These are phyloP conservation scores for Penicillium italicum DNA, from an alignment of 2,329 filamentous ascomycete genomes.

Conservation along the genomic window DNA sequence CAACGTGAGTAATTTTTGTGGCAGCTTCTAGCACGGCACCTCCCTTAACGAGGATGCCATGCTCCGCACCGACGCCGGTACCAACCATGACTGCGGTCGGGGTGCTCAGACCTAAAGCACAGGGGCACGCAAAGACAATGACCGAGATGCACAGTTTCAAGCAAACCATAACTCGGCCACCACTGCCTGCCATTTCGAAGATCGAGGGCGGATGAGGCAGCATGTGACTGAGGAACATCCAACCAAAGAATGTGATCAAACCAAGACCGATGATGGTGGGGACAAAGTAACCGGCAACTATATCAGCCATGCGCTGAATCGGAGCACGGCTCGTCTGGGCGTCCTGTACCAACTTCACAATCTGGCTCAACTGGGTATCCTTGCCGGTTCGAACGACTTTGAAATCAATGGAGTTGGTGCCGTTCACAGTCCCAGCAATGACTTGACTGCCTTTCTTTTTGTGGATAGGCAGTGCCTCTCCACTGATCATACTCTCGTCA, in stretches of 20 bases:
- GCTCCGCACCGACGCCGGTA: constrained; percentile 91
- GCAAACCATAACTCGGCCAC: constrained; percentile 93
- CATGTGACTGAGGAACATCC: constrained; percentile 93
- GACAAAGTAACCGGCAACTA: constrained; percentile 89
- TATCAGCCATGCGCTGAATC: constrained; percentile 89
- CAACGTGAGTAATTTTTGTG: constrained; percentile 83
- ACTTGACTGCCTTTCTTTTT: constrained; percentile 76
- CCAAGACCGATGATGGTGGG: constrained; percentile 83
- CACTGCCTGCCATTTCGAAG: constrained; percentile 74
- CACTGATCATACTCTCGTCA: constrained; percentile 98
- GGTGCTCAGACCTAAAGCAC: constrained; percentile 90
- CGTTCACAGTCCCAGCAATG: constrained; percentile 94
- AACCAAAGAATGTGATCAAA: constrained; percentile 76
- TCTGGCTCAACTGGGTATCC: constrained; percentile 95
- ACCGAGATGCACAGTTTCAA: constrained; percentile 97
- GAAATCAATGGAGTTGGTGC: constrained; percentile 86
- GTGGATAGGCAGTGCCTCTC: constrained; percentile 90
- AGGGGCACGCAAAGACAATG: constrained; percentile 96
- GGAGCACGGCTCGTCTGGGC: constrained; percentile 92
- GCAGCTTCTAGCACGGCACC: constrained; percentile 87
- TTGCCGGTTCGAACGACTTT: constrained; percentile 86
- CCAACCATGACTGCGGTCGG: constrained; percentile 99
- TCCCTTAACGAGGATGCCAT: constrained; percentile 96
- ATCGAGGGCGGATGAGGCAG: constrained; percentile 81
- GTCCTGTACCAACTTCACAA: constrained; percentile 96